Evolutionary conservation across 2,329 filamentous ascomycete species (phyloP), one percentile per base, ranked within the genome.

Genomic region (Cladosporium sp.): DNA sequence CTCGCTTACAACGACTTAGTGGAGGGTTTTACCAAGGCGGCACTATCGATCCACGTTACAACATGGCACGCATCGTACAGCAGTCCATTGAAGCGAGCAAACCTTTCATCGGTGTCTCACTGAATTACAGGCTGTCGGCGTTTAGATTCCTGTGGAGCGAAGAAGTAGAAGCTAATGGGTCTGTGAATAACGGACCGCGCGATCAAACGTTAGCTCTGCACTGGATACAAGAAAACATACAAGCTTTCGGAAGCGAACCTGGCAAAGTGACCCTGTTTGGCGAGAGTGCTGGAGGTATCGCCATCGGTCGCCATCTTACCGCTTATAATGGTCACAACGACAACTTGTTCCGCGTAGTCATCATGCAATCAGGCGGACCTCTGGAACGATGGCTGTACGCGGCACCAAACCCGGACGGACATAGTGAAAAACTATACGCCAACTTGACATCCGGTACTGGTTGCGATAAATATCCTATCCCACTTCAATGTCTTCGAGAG

Each of bases 251-350:
- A 9, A 90, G 89, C n/a, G 88, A 91, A 67, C 87, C 88, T 0
- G 76, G 78, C n/a, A 89, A 88, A 68, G 88, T 92, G 6, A 92
- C 88, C 0, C 86, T 92, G 58, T 90, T 85, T 85, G 89, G 89
- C 22, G 85, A 91, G 68, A 85, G 81, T 1, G 69, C 73, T 9
- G 75, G 75, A 17, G 63, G 34, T 13, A 76, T 75, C 49, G 78
- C 75, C 4, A 75, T 84, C 2, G 77, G 77, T 5, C 71, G 73
- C 44, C 81, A 83, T 50, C 72, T 81, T 3, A 67, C 81, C 32
- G 79, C 81, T 8, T 82, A 83, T 60, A 78, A 77, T 35, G 82
- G 83, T 0, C 68, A 77, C 40, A 74, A 84, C 57, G 79, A 84
- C 50, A 70, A 72, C 3, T 73, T 86, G 0, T 86, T 85, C 67